Evolutionary conservation across 1,284 basidiomycete genomes (phyloP), one percentile per base, ranked within the genome.

Genomic region (Rhodotorula sp.): DNA sequence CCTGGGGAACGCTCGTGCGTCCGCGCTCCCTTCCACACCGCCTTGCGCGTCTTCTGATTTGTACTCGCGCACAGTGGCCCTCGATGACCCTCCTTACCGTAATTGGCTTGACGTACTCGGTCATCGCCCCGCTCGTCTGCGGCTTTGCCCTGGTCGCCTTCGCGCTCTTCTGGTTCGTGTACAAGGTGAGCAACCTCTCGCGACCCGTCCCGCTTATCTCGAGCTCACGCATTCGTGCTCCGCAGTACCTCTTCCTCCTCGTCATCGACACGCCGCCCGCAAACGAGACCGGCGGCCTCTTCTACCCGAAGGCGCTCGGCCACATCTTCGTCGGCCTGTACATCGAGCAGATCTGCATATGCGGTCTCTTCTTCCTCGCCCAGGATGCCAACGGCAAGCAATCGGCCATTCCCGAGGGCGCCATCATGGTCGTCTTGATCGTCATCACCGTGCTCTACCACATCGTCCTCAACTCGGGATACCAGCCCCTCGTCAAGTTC

Each of bases 81-180:
- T 78, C 77, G 34, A 85, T 87, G 46, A 92, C 91, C 0, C 85
- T 94, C 2, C 81, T 94, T 59, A 66, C 74, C 59, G 77, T 78
- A 30, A 77, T 77, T 59, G 75, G 72, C 4, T 63, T 77, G 53
- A 87, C 87, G 5, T 99, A 99, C 82, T 89, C 88, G 61, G 86
- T 96, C 79, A 95, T 99, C 75, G 89, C 92, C 2, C 95, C 95
- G 0, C 86, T 99, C 77, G 91, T 97, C 82, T 95, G 92, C 77
- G 94, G 94, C 22, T 88, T 99, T 59, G 88, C 92, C 3, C 86
- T 87, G 66, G 84, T 85, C 56, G 88, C 90, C 5, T 97, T 97
- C 84, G 86, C 90, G 80, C 81, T 90, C 53, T 91, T 92, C 80
- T 96, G 90, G 81, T 82, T 87, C 70, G 81, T 92, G 47, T 94